Conservation (phyloP, 139 green algal species). For the Zygnema cylindricum region DNA sequence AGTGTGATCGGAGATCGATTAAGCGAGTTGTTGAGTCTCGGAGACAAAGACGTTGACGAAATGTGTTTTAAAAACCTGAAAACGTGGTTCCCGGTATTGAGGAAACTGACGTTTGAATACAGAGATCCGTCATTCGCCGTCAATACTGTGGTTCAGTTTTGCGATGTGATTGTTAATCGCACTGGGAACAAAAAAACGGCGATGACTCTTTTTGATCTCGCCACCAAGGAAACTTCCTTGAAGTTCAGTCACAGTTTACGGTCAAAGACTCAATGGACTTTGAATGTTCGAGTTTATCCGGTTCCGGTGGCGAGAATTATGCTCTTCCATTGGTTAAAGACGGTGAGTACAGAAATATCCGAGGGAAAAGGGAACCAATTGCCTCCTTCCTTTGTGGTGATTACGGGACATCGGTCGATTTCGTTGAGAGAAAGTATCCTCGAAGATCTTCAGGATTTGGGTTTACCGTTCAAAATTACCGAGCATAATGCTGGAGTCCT, state of each 20-base stretch:
- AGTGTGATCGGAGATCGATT: neutral
- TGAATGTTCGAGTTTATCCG: neutral
- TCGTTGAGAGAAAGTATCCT: neutral
- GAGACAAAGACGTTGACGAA: neutral
- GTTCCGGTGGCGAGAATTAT: neutral
- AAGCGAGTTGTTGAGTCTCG: neutral
- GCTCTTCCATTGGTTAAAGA: neutral
- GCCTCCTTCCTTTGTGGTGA: neutral
- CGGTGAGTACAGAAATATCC: neutral
- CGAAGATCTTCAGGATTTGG: neutral
- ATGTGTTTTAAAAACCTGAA: neutral
- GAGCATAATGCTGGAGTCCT: neutral
- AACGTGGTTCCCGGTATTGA: neutral
- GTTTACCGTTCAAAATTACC: neutral
- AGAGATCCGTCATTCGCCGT: too few species aligned
- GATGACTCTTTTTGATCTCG: neutral
- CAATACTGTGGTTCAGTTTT: too few species aligned
- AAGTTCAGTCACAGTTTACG: neutral
- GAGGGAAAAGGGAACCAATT: neutral
- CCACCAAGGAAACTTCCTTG: neutral
- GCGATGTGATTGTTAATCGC: neutral
- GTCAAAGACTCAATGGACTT: neutral
- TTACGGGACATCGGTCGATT: neutral
- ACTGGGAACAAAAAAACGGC: neutral
- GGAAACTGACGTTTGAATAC: too few species aligned